Evolutionary conservation across 192 early-diverging fungal species (phyloP).

Genomic region (Backusella psychrophila): DNA sequence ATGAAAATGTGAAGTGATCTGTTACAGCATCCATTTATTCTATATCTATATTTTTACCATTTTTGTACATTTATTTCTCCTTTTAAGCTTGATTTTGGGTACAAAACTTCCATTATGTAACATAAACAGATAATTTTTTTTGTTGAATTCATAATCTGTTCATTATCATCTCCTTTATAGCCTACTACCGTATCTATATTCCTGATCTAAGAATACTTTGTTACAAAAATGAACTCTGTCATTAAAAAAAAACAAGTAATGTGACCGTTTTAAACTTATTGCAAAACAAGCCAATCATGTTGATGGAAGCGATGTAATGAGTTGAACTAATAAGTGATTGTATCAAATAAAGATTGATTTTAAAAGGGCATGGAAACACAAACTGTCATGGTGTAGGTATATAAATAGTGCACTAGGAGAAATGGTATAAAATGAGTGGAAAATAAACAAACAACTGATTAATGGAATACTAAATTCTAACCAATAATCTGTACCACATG

Average conservation of each 20-base stretch:
- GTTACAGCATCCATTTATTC: no score
- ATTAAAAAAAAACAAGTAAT: not conserved
- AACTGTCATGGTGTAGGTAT: not conserved
- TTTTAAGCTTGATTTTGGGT: not conserved
- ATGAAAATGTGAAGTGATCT: no score
- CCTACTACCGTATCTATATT: not conserved
- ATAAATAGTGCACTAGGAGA: not conserved
- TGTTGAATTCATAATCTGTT: not conserved
- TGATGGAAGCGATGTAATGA: not conserved
- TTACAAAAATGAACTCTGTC: not conserved
- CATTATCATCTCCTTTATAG: not conserved
- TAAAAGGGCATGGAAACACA: not conserved
- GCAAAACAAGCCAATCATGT: not conserved
- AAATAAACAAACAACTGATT: constrained; percentile 3
- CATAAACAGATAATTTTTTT: not conserved
- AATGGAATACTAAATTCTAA: not conserved
- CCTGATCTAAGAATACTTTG: not conserved
- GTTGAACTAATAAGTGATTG: not conserved
- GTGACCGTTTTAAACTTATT: not conserved
- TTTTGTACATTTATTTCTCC: not conserved
- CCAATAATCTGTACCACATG: constrained; percentile 6
- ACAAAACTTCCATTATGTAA: not conserved
- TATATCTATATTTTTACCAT: not conserved
- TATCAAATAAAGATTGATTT: not conserved
- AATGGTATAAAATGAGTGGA: constrained; percentile 1